Percentiles rank a stretch among this genome's conserved stretches.
These are phyloP conservation scores for Alternaria gansuensis DNA, from an alignment of 2,329 filamentous ascomycete species.

Conservation along the genomic window DNA sequence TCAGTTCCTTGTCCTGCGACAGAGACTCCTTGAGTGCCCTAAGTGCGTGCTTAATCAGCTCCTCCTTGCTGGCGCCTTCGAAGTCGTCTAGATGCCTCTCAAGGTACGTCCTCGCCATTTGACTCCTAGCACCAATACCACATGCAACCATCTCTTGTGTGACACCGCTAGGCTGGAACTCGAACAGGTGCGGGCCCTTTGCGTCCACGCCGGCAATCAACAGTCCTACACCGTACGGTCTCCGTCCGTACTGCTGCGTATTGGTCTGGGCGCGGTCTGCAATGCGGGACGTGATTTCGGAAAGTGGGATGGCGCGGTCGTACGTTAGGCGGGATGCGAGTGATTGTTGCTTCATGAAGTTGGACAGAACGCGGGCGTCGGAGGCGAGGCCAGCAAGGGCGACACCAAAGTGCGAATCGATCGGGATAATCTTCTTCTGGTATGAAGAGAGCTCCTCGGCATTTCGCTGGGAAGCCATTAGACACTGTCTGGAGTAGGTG, in stretches of 20 bases:
- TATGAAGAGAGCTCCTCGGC: slow-evolving; percentile 99
- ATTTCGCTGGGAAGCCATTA: slow-evolving; percentile 73
- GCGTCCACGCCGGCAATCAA: slow-evolving; percentile 94
- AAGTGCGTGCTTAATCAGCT: slow-evolving; percentile 89
- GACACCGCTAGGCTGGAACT: slow-evolving; percentile 96
- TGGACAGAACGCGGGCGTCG: slow-evolving; percentile 97
- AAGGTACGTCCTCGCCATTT: slow-evolving; percentile 97
- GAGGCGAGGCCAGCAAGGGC: slow-evolving; percentile 96
- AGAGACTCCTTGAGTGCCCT: slow-evolving; percentile 93
- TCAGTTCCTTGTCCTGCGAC: slow-evolving; percentile 96
- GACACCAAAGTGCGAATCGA: slow-evolving; percentile 95
- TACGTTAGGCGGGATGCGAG: slow-evolving; percentile 95
- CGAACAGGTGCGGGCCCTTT: slow-evolving; percentile 92
- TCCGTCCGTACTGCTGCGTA: slow-evolving; percentile 96
- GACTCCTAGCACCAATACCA: slow-evolving; percentile 92
- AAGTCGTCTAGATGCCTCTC: slow-evolving; percentile 92
- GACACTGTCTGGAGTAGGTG: neutral
- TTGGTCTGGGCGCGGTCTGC: slow-evolving; percentile 97
- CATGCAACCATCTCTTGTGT: slow-evolving; percentile 97
- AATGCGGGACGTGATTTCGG: slow-evolving; percentile 88
- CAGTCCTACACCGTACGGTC: slow-evolving; percentile 93
- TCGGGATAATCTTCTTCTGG: slow-evolving; percentile 98
- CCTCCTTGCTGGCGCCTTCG: slow-evolving; percentile 76
- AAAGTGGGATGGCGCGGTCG: slow-evolving; percentile 89
- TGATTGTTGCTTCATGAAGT: slow-evolving; percentile 99